These are phyloP conservation scores for Penicillium goetzii DNA, from an alignment of 495 filamentous ascomycete genomes.

Conservation along the genomic window DNA sequence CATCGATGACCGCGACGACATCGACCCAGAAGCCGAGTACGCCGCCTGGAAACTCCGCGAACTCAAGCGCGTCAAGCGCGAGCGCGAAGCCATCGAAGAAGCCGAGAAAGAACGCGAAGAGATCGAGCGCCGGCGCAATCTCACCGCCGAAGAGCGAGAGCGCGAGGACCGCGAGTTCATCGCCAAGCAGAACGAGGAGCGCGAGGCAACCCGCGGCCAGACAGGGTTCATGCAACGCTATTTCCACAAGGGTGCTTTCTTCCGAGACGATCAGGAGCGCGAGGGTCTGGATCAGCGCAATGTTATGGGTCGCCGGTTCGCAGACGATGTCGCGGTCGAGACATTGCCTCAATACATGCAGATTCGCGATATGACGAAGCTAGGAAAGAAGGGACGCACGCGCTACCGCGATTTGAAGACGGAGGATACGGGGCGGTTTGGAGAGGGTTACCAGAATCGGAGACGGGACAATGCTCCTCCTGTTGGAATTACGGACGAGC, in stretches of 20 bases:
- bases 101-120: slow-evolving; percentile 87
- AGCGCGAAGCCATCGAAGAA: slow-evolving; percentile 80
- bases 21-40: slow-evolving; percentile 87
- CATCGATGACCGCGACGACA: slow-evolving; percentile 82
- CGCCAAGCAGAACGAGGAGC: slow-evolving; percentile 78
- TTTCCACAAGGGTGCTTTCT: slow-evolving; percentile 96
- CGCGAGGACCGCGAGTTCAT: slow-evolving; percentile 83
- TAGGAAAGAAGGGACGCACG: slow-evolving; percentile 90
- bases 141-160: slow-evolving; percentile 84
- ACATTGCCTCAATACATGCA: slow-evolving; percentile 91
- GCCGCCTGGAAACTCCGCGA: slow-evolving; percentile 95
- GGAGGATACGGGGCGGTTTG: slow-evolving; percentile 93
- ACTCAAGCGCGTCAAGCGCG: slow-evolving; percentile 81
- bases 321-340: slow-evolving; percentile 78
- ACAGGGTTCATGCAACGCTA: slow-evolving; percentile 94
- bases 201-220: slow-evolving; percentile 78
- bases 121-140: slow-evolving; percentile 82
- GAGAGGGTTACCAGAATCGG: slow-evolving; percentile 58
- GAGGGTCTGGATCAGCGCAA: slow-evolving; percentile 75
- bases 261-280: slow-evolving; percentile 74
- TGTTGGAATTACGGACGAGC: slow-evolving; percentile 62
- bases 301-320: slow-evolving; percentile 77
- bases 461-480: slow-evolving; percentile 45
- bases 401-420: slow-evolving; percentile 84
- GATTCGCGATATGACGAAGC: slow-evolving; percentile 88